Evolutionary conservation across 2,329 filamentous ascomycete genomes (phyloP).

Genomic region (Hymenoscyphus infarciens): DNA sequence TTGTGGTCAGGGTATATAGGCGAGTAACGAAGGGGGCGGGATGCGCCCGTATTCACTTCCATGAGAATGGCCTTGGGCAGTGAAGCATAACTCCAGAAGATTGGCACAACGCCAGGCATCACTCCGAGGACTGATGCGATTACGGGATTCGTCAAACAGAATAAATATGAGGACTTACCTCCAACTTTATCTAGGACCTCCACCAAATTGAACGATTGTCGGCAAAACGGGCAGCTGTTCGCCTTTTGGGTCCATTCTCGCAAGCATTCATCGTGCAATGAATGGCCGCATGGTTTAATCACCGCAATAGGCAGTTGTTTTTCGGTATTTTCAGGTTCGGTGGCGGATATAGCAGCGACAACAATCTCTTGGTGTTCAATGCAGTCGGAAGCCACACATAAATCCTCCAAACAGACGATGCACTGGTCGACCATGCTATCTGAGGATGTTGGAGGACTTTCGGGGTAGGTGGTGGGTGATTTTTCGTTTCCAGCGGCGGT

Average conservation of each 20-base stretch:
- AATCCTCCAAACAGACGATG: constrained; percentile 65
- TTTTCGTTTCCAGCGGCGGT: constrained; percentile 1
- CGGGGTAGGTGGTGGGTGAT: constrained; percentile 9
- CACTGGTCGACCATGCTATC: constrained; percentile 55
- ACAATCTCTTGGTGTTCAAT: constrained; percentile 24
- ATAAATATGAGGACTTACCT: constrained; percentile 54
- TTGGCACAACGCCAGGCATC: constrained; percentile 1
- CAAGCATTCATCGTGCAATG: constrained; percentile 88
- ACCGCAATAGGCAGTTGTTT: constrained; percentile 45
- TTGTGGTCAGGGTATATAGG: not conserved
- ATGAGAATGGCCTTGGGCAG: not conserved
- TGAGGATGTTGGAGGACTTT: constrained; percentile 16
- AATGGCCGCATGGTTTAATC: constrained; percentile 78
- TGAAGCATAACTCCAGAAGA: not conserved
- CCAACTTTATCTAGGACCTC: constrained; percentile 76
- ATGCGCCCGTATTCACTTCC: not conserved
- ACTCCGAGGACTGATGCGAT: not conserved
- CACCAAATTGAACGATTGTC: constrained; percentile 85
- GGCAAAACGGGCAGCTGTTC: constrained; percentile 97
- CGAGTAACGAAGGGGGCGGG: not conserved
- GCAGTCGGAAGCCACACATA: constrained; percentile 37
- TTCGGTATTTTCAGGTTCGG: constrained; percentile 24
- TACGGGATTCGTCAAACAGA: not conserved
- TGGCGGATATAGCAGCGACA: constrained; percentile 22
- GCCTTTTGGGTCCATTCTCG: constrained; percentile 94